Conservation (phyloP, 2,329 filamentous ascomycete genomes). For the Zymoseptoria crescenta region DNA sequence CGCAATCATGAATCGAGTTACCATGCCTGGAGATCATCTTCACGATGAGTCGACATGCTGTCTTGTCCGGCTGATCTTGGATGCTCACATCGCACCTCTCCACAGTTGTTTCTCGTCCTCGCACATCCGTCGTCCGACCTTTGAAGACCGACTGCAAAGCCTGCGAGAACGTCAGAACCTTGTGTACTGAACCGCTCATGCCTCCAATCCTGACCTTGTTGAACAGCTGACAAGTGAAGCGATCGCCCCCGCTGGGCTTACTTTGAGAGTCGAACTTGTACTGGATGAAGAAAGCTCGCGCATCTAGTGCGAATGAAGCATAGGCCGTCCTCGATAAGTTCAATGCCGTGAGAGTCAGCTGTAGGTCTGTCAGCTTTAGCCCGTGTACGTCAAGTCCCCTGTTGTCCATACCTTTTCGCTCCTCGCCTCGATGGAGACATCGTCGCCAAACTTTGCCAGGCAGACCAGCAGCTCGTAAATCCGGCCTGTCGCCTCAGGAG, state of each 20-base stretch:
- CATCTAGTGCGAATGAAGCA: conserved; percentile 61
- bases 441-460: conserved; percentile 71
- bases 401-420: conserved; percentile 51
- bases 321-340: conserved; percentile 78
- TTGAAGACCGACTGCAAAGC: conserved; percentile 66
- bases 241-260: conserved; percentile 23
- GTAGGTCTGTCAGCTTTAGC: conserved; percentile 6
- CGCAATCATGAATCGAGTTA: conserved; percentile 20
- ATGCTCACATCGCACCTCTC: conserved; percentile 68
- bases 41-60: conserved; percentile 64
- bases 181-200: background rate
- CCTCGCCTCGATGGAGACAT: conserved; percentile 65
- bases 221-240: conserved; percentile 68
- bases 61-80: conserved; percentile 59
- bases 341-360: conserved; percentile 67
- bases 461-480: conserved; percentile 68
- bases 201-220: conserved; percentile 49
- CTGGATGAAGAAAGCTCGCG: conserved; percentile 61
- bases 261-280: conserved; percentile 51
- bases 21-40: conserved; percentile 69
- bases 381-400: background rate
- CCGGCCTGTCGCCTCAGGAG: conserved; percentile 61
- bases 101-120: conserved; percentile 61
- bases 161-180: conserved; percentile 4
- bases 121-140: conserved; percentile 54